Conservation (phyloP, 805 yeast species). For the Ogataea methylovora region DNA sequence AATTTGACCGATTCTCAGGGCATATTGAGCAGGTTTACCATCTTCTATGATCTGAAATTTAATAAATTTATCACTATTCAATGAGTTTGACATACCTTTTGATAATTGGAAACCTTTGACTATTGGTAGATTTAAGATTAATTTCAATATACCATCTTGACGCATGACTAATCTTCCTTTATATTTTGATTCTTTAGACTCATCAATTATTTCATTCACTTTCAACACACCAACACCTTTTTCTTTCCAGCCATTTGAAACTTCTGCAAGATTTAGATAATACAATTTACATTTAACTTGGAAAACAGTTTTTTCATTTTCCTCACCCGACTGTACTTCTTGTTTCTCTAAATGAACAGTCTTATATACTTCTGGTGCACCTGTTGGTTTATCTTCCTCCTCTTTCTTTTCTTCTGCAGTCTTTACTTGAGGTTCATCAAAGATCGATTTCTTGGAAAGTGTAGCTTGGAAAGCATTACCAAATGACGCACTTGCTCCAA, state of each 20-base stretch:
- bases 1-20: conserved; percentile 62
- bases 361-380: conserved; percentile 32
- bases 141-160: conserved; percentile 76
- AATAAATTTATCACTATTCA: conserved; percentile 75
- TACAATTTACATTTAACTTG: conserved; percentile 74
- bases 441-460: conserved; percentile 46
- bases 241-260: conserved; percentile 88
- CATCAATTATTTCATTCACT: conserved; percentile 40
- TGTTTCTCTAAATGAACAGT: conserved; percentile 56
- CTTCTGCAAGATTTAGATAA: conserved; percentile 56
- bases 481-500: conserved; percentile 39
- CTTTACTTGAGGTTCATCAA: conserved; percentile 30
- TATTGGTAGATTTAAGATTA: conserved; percentile 71
- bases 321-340: conserved; percentile 81
- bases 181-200: conserved; percentile 23
- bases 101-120: conserved; percentile 52
- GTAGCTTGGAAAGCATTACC: conserved; percentile 52
- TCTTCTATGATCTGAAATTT: conserved; percentile 62
- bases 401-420: conserved; percentile 9
- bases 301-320: conserved; percentile 64
- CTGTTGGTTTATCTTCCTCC: conserved; percentile 18
- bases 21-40: conserved; percentile 72
- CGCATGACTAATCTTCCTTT: conserved; percentile 81
- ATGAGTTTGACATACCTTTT: conserved; percentile 81
- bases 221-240: conserved; percentile 88